A percentile compares a stretch with the other conserved stretches of the same genome.
phyloP scores from a whole-genome alignment of 129 eudicot species.

The Solidago caesia region DNA sequence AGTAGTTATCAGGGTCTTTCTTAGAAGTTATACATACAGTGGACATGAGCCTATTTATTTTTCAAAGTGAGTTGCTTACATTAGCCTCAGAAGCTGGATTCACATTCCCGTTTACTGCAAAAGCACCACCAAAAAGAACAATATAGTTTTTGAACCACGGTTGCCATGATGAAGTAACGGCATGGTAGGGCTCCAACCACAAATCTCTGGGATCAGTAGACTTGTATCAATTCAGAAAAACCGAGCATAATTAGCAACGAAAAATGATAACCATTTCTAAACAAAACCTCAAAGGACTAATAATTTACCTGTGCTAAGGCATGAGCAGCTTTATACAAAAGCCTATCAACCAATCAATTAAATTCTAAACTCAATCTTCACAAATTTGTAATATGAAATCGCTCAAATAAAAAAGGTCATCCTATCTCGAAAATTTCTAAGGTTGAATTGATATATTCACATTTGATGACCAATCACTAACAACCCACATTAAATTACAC shows the following conservation, averaged over 20 bases:
- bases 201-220: conserved; percentile 80
- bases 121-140: conserved; percentile 95
- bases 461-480: no score
- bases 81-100: conserved; percentile 98
- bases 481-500: no score
- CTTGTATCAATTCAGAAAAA: conserved; percentile 51
- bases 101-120: conserved; percentile 91
- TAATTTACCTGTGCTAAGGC: conserved; percentile 83
- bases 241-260: background rate
- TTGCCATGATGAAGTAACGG: conserved; percentile 74
- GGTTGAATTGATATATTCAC: no score
- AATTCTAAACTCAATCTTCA: no score
- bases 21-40: background rate
- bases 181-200: conserved; percentile 78
- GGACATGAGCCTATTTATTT: conserved; percentile 4
- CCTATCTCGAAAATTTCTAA: no score
- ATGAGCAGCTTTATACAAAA: conserved; percentile 92
- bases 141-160: conserved; percentile 51
- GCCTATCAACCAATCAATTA: conserved; percentile 20
- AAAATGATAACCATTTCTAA: background rate
- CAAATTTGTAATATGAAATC: no score
- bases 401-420: no score
- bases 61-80: conserved; percentile 47
- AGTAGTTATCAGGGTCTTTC: conserved; percentile 2
- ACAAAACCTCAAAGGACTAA: background rate